Evolutionary conservation across 2,329 filamentous ascomycete species (phyloP), one percentile per base, ranked within the genome.

Genomic region (Cordyceps javanica): DNA sequence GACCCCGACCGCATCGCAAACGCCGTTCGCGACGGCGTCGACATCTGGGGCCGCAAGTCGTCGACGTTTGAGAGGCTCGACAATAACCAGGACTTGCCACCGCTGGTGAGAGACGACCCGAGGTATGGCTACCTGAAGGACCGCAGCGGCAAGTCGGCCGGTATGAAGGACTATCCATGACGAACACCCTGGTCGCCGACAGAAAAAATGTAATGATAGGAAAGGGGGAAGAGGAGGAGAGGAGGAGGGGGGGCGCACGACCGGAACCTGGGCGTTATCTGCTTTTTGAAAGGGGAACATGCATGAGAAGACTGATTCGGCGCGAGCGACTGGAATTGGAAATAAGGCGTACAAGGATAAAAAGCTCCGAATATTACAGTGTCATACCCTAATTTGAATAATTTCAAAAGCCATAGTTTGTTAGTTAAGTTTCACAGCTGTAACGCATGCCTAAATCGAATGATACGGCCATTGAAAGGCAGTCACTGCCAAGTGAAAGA

Each of bases 21-120:
- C 14, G 71, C 76, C 2, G 77, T 86, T 28, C 70, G 82, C 34
- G 68, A 72, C 14, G 82, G 83, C 0, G 65, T 72, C 58, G 82
- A 86, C 61, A 65, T 85, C 8, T 85, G 81, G 75, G 80, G 79
- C n/a, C 72, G 82, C 25, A 61, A 69, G 26, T 69, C 65, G 1
- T 73, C 84, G 61, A 65, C 68, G 7, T 85, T 80, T 62, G 71
- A 75, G 9, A 71, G 75, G 51, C 66, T 84, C n/a, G 74, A 80
- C 2, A 66, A 73, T 32, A 83, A 83, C 57, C 61, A 62, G 49
- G 82, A 86, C 62, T 63, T 85, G 54, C 83, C 82, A 3, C 52
- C 59, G 21, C 75, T 78, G 46, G 62, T 85, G 59, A 62, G 72
- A 13, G 64, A 68, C 8, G 66, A 76, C 8, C 68, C 73, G 10